Base-by-base conservation (phyloP, 768 basidiomycete genomes). In the Tulasnella calospora region DNA sequence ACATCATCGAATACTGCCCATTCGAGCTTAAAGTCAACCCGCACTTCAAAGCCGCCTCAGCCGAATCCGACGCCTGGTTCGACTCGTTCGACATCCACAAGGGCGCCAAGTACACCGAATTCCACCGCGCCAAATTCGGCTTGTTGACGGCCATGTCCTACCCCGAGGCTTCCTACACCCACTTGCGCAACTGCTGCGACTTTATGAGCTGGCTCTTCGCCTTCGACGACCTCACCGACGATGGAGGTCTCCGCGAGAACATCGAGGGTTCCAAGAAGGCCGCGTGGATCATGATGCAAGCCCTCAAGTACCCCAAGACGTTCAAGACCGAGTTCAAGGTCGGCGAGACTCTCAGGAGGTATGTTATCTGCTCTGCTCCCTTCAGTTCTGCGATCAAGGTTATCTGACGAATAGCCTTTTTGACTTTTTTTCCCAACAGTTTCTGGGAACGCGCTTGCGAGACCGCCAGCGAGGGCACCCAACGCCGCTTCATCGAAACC, bases 131-230 rank as follows among this genome's bases (percentile, higher is more conserved):
- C 51, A 73, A 75, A 30, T 78, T 78, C 55, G 77, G 93, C 57
- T 87, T 89, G 73, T 88, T 94, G 80, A 89, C 91, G 23, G 87
- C 90, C 70, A 89, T 90, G 89, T 90, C 88, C 85, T 92, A 92
- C 82, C 87, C 91, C 27, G 84, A 88, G 71, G 88, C 88, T 30
- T 84, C 88, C n/a, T 82, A 86, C 61, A 87, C 89, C 79, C 88
- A 89, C 72, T 86, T 94, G 71, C 88, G 92, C 61, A 89, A 90
- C 72, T 90, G 89, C 86, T 90, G 90, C 83, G 92, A 94, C 84
- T 94, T 91, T 84, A 86, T 93, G 82, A 91, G 89, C 80, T 93
- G 89, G 83, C 88, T 94, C 75, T 94, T 94, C 85, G 91, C 92
- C 82, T 87, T 92, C 79, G 92, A 94, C 85, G 90, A 94, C 82